Evolutionary conservation across 139 green algal species (phyloP), one percentile per base, ranked within the genome.

Genomic region (Mychonastes homosphaera): DNA sequence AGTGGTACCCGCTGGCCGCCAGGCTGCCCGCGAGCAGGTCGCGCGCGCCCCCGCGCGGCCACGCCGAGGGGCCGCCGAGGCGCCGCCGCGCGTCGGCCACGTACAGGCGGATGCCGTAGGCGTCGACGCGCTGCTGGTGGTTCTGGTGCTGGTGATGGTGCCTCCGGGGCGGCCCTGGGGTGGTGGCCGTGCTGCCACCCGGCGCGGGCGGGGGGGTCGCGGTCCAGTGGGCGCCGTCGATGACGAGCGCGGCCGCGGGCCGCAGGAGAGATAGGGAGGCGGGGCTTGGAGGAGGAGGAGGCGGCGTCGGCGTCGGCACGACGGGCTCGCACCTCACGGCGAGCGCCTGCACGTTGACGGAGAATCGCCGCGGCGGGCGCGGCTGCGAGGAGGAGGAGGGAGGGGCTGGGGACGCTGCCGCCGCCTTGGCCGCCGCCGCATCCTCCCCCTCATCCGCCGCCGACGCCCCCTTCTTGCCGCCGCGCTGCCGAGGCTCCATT

Each of bases 1-100:
- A 72, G 38, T 63, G 50, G 51, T 82, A 82, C 10, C 70, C 70
- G 34, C 53, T 46, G 18, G 45, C 26, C 18, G 36, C 43, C 35
- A 76, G 43, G 19, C 43, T 57, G 18, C 47, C 46, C 10, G 40
- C 35, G 19, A 53, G 62, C 28, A 76, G 13, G 43, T 76, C 62
- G 9, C 40, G 32, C 36, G 57, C 26, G 6, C 30, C 34, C 8
- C 48, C 16, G 4, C 46, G 6, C 27, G 55, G 46, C 62, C 62
- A 65, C 3, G 34, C 38, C 3, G 47, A 35, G 24, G 43, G 33
- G 23, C 58, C 23, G 27, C 58, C 15, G 10, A 6, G 53, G 32
- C 28, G 40, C 59, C 21, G 52, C 44, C 26, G 65, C n/a, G 59
- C 53, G n/a, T 36, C 23, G 7, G 59, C 36, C 12, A 54, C 40